Evolutionary conservation across 495 filamentous ascomycete species (phyloP).

Genomic region (Jackrogersella multiformis): DNA sequence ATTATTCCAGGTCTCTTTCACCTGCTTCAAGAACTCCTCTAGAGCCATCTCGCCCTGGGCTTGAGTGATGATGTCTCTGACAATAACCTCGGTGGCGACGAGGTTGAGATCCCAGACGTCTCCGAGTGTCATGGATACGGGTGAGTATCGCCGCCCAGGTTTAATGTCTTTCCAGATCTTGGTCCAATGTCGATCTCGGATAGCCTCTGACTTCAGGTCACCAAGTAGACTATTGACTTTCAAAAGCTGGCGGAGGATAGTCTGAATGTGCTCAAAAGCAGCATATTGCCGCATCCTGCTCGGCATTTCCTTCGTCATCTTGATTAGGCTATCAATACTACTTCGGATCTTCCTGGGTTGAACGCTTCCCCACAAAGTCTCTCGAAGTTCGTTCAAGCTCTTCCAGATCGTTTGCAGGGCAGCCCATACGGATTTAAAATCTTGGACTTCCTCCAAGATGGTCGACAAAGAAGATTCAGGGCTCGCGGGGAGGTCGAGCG

Average conservation of each 20-base stretch:
- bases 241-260: conserved; percentile 82
- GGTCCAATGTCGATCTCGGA: conserved; percentile 94
- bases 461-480: conserved; percentile 78
- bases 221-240: conserved; percentile 88
- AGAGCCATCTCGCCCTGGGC: conserved; percentile 98
- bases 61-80: conserved; percentile 91
- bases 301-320: conserved; percentile 99
- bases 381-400: conserved; percentile 90
- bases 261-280: conserved; percentile 97
- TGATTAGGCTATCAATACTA: conserved; percentile 88
- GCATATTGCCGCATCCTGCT: conserved; percentile 99
- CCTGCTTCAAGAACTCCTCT: conserved; percentile 96
- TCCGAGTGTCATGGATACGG: conserved; percentile 91
- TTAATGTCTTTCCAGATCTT: conserved; percentile 96
- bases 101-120: conserved; percentile 98
- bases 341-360: conserved; percentile 90
- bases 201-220: conserved; percentile 96
- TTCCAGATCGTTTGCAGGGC: conserved; percentile 96
- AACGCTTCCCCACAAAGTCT: conserved; percentile 90
- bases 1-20: conserved; percentile 95
- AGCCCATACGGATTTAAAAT: conserved; percentile 98
- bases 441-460: conserved; percentile 94
- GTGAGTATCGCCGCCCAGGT: conserved; percentile 88
- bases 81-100: conserved; percentile 80
- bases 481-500: conserved; percentile 84